A percentile compares a stretch with the other conserved stretches of the same genome.
These are phyloP conservation scores for Sclerospora graminicola DNA, from an alignment of 352 stramenopile genomes.

Conservation along the genomic window DNA sequence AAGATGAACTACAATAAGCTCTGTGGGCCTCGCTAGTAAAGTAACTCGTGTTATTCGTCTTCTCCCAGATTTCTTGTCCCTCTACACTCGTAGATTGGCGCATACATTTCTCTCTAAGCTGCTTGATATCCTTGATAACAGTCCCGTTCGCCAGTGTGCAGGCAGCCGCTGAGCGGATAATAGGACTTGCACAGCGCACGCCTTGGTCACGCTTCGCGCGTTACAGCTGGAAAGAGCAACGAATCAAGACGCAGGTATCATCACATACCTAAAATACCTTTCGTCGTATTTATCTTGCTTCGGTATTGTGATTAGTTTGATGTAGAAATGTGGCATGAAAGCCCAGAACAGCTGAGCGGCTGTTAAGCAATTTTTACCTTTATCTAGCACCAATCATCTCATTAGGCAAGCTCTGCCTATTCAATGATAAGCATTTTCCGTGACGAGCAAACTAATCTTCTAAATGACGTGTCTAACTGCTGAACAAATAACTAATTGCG, in stretches of 20 bases:
- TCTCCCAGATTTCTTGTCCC: background rate
- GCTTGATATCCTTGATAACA: constrained; percentile 3
- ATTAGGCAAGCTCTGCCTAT: background rate
- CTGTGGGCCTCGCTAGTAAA: constrained; percentile 15
- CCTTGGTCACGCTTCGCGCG: constrained; percentile 45
- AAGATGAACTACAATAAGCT: constrained; percentile 81
- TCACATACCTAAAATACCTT: too few species aligned
- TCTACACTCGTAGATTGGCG: background rate
- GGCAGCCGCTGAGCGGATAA: constrained; percentile 36
- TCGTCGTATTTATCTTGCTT: background rate
- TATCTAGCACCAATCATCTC: too few species aligned
- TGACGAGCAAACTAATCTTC: background rate
- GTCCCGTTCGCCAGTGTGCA: constrained; percentile 43
- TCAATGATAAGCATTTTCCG: background rate
- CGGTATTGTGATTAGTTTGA: background rate
- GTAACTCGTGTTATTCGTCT: constrained; percentile 21
- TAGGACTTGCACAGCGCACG: constrained; percentile 47
- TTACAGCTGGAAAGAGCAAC: constrained; percentile 14
- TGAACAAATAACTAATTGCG: constrained; percentile 57
- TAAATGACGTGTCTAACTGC: constrained; percentile 9
- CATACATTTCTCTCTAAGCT: too few species aligned
- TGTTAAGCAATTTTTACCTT: constrained; percentile 41
- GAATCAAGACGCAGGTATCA: constrained; percentile 26
- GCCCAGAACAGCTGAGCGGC: too few species aligned
- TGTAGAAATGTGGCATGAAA: too few species aligned